These are phyloP conservation scores for Syzygium syzygioides DNA, from an alignment of 441 rosid species.

Conservation along the genomic window DNA sequence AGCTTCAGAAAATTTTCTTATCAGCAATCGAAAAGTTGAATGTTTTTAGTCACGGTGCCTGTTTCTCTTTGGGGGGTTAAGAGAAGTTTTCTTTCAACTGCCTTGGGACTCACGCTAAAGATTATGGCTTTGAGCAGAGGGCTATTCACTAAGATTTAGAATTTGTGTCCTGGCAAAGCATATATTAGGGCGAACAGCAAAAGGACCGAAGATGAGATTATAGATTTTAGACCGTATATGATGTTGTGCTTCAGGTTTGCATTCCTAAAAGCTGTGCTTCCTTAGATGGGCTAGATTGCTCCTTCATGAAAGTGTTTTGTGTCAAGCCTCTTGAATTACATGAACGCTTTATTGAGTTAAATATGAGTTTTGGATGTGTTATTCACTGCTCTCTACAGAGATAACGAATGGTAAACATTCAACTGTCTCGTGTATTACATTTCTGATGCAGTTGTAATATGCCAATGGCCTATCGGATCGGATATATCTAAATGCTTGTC, in stretches of 20 bases:
- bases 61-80: neutral
- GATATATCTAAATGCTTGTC: neutral
- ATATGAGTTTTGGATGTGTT: neutral
- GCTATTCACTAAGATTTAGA: neutral
- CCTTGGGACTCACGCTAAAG: neutral
- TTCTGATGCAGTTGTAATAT: neutral
- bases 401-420: neutral
- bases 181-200: neutral
- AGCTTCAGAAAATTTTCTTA: neutral
- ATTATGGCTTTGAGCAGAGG: neutral
- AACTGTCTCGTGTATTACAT: neutral
- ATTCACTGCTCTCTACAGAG: neutral
- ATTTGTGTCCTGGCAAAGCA: neutral
- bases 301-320: neutral
- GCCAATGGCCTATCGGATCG: neutral
- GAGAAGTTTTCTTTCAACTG: neutral
- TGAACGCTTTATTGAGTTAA: neutral
- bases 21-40: neutral
- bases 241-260: neutral
- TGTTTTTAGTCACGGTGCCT: neutral
- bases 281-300: neutral
- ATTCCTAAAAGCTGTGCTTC: neutral
- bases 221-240: neutral
- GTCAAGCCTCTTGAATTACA: neutral
- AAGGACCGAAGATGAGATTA: neutral